Conservation (phyloP, 257 asterid species). For the Solanum medicagineum region DNA sequence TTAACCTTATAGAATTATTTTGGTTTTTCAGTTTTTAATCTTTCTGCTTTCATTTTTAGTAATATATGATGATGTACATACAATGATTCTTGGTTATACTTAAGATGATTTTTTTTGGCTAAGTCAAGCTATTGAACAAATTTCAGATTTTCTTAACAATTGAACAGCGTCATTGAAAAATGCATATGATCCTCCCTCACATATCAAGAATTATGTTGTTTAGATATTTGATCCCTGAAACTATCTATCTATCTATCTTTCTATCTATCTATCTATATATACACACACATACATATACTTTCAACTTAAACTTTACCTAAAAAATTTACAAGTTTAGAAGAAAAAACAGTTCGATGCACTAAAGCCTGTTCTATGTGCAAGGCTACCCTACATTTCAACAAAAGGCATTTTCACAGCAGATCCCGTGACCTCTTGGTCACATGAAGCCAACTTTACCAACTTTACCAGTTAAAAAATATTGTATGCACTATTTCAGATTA, state of each 20-base stretch:
- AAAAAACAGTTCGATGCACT: no score
- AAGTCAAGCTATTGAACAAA: slow-evolving; percentile 57
- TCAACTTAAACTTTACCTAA: neutral
- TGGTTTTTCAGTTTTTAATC: no score
- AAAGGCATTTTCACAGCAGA: neutral
- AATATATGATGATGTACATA: no score
- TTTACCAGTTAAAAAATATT: neutral
- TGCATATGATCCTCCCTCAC: slow-evolving; percentile 82
- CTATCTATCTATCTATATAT: no score
- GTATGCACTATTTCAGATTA: neutral
- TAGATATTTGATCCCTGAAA: slow-evolving; percentile 63
- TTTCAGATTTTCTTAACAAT: slow-evolving; percentile 41
- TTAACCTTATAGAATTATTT: no score
- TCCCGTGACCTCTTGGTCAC: neutral
- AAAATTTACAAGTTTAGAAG: neutral
- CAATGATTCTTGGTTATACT: no score
- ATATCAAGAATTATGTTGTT: slow-evolving; percentile 82
- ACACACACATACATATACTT: no score
- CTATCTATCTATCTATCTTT: neutral
- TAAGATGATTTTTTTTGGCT: neutral
- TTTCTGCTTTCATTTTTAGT: no score
- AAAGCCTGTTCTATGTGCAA: no score
- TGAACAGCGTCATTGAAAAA: slow-evolving; percentile 61
- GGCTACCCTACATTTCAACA: neutral
- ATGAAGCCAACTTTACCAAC: neutral